phyloP scores from a whole-genome alignment of 495 filamentous ascomycete species.

The Saxispiralis lemnorum region DNA sequence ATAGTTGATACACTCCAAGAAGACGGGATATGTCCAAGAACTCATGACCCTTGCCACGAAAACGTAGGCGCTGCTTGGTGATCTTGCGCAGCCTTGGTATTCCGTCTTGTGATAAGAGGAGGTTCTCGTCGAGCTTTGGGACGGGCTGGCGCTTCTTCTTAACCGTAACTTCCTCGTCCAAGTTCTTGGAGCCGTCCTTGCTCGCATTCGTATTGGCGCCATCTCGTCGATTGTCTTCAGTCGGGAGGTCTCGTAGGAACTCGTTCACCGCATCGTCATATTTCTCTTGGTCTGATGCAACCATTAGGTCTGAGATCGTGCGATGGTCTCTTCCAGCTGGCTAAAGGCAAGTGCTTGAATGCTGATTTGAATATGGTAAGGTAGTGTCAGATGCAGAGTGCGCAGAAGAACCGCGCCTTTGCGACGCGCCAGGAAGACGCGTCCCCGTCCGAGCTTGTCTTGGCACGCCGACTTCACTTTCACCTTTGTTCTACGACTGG shows the following conservation, averaged over 20 bases:
- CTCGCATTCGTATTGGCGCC: conserved; percentile 18
- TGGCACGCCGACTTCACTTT: neutral
- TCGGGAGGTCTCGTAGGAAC: conserved; percentile 27
- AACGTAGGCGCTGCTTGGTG: conserved; percentile 51
- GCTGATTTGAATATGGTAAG: too few relatives aligned
- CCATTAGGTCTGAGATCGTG: too few relatives aligned
- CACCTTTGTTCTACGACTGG: neutral
- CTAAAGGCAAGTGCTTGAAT: too few relatives aligned
- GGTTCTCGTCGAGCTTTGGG: conserved; percentile 71
- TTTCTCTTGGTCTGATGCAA: conserved; percentile 39
- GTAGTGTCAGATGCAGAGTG: too few relatives aligned
- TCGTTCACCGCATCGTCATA: conserved; percentile 42
- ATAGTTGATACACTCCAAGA: conserved; percentile 81
- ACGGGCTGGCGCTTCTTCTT: conserved; percentile 53
- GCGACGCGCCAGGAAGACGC: conserved; percentile 3
- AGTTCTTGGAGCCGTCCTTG: conserved; percentile 27
- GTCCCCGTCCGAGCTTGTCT: neutral
- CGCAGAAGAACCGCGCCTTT: neutral
- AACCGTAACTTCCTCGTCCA: conserved; percentile 76
- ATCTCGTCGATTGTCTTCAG: neutral
- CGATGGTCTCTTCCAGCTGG: neutral
- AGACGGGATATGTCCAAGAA: conserved; percentile 71
- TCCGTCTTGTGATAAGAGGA: conserved; percentile 60
- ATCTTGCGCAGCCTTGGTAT: conserved; percentile 64
- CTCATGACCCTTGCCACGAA: conserved; percentile 93